phyloP scores from a whole-genome alignment of 352 stramenopile genomes.

The Plasmopara muralis region DNA sequence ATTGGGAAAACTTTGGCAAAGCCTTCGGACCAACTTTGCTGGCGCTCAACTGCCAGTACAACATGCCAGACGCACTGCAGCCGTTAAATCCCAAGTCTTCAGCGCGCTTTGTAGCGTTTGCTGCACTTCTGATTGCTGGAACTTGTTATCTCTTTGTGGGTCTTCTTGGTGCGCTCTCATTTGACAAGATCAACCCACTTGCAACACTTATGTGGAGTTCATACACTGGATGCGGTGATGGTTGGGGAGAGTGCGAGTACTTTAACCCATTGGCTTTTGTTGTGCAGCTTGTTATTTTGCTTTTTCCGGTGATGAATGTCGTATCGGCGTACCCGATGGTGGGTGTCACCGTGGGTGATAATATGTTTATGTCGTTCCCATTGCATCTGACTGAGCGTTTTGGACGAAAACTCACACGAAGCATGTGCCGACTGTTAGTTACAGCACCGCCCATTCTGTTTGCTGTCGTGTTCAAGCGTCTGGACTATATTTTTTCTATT shows the following conservation, averaged over 20 bases:
- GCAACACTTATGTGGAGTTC: constrained; percentile 73
- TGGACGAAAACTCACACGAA: constrained; percentile 37
- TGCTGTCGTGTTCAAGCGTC: constrained; percentile 76
- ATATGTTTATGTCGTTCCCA: constrained; percentile 80
- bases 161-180: constrained; percentile 62
- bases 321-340: constrained; percentile 83
- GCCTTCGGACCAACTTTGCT: constrained; percentile 75
- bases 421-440: constrained; percentile 58
- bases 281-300: constrained; percentile 70
- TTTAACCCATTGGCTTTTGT: constrained; percentile 44
- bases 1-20: constrained; percentile 77
- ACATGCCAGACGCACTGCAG: constrained; percentile 80
- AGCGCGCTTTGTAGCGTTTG: constrained; percentile 58
- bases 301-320: constrained; percentile 83
- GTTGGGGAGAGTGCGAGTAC: constrained; percentile 49
- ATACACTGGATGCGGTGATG: constrained; percentile 78
- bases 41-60: constrained; percentile 86
- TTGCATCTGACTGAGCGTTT: constrained; percentile 48
- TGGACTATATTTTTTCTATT: constrained; percentile 81
- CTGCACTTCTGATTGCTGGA: constrained; percentile 52
- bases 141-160: constrained; percentile 72
- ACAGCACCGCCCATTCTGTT: constrained; percentile 63
- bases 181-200: constrained; percentile 75
- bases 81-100: constrained; percentile 62
- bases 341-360: constrained; percentile 75